A percentile compares a stretch with the other conserved stretches of the same genome.
Evolutionary conservation across 2,329 filamentous ascomycete genomes (phyloP).

Genomic region (Pezicula neosporulosa): DNA sequence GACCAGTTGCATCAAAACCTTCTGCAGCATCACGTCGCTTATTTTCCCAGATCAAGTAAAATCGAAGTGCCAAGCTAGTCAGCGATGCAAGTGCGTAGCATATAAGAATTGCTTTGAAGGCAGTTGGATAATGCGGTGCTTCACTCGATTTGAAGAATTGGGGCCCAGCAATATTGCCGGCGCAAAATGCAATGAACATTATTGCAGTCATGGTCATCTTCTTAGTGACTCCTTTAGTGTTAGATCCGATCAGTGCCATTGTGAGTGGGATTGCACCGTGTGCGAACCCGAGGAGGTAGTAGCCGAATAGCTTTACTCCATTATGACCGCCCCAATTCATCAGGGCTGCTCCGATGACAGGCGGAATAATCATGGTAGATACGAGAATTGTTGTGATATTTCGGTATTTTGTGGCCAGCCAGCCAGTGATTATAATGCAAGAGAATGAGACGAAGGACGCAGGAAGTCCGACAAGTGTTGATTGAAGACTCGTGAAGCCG

Average conservation of each 20-base stretch:
- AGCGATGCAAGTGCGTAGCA: constrained; percentile 18
- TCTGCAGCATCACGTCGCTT: constrained; percentile 36
- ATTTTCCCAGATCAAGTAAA: constrained; percentile 20
- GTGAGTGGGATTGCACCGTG: constrained; percentile 25
- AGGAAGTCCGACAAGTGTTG: constrained; percentile 24
- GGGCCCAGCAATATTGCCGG: constrained; percentile 23
- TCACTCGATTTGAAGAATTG: constrained; percentile 10
- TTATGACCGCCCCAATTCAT: constrained; percentile 18
- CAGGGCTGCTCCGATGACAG: constrained; percentile 22
- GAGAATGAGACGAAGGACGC: constrained; percentile 15
- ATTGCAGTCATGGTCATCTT: constrained; percentile 28
- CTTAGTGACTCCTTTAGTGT: constrained; percentile 27
- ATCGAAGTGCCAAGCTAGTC: constrained; percentile 14
- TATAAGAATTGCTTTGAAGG: constrained; percentile 23
- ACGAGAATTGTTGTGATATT: constrained; percentile 20
- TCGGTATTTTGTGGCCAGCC: constrained; percentile 32
- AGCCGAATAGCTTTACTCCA: constrained; percentile 24
- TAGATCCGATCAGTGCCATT: constrained; percentile 26
- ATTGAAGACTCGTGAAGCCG: constrained; percentile 29
- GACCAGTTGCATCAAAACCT: constrained; percentile 40
- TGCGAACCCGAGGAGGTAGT: constrained; percentile 27
- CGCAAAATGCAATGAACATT: constrained; percentile 21
- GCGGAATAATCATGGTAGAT: constrained; percentile 13
- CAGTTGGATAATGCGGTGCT: constrained; percentile 18
- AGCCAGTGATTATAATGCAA: constrained; percentile 17